These are phyloP conservation scores for Populus deltoides DNA, from an alignment of 345 rosid genomes.

Conservation along the genomic window DNA sequence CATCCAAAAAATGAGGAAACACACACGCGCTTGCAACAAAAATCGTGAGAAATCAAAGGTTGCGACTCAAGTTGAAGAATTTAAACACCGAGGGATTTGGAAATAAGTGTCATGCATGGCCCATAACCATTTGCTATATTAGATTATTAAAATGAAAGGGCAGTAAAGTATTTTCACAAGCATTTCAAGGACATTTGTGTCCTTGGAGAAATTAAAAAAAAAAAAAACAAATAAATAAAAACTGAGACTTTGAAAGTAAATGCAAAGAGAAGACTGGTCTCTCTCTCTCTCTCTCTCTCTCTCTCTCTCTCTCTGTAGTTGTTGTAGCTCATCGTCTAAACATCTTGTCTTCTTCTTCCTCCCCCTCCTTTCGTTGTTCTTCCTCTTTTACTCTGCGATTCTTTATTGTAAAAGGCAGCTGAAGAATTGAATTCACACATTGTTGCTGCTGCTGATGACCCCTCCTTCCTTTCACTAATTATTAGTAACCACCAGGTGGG, in stretches of 20 bases:
- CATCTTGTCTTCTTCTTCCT: not conserved
- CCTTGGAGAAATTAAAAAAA: not conserved
- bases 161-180: not conserved
- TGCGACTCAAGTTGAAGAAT: not conserved
- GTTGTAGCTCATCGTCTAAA: not conserved
- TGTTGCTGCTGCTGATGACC: not conserved
- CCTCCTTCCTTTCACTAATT: not conserved
- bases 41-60: not conserved
- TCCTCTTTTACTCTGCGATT: not conserved
- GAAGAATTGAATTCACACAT: not conserved
- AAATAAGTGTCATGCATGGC: not conserved
- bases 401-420: not conserved
- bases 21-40: not conserved
- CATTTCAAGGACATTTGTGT: not conserved
- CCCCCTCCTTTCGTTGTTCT: not conserved
- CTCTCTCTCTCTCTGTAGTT: not conserved
- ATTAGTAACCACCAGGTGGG: not conserved
- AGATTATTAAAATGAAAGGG: not conserved
- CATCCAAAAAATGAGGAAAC: too few relatives aligned
- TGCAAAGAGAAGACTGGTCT: not conserved
- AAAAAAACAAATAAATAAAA: not conserved
- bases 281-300: not conserved
- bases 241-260: slow-evolving; percentile 1
- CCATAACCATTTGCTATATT: not conserved
- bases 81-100: not conserved